Conservation (phyloP, 495 filamentous ascomycete species). For the Sphaerosporella brunnea region DNA sequence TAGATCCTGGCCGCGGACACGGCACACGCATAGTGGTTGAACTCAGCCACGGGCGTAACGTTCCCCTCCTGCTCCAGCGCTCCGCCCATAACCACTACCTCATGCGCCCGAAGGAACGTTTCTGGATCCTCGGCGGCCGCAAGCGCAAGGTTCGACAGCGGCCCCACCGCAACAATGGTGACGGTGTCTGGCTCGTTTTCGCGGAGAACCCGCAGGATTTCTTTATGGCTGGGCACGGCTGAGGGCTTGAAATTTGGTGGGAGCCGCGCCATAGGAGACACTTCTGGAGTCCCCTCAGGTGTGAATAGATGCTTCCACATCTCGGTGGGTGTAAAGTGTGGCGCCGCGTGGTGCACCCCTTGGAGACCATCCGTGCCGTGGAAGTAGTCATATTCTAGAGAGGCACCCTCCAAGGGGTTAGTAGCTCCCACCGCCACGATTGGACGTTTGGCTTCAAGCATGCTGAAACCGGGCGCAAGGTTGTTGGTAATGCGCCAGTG, state of each 20-base stretch:
- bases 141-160: constrained; percentile 75
- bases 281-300: constrained; percentile 29
- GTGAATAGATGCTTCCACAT: constrained; percentile 74
- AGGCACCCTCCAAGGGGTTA: constrained; percentile 66
- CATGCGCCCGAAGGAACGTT: constrained; percentile 72
- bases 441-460: constrained; percentile 51
- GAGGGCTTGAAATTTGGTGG: constrained; percentile 44
- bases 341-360: constrained; percentile 69
- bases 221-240: constrained; percentile 49
- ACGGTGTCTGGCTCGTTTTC: constrained; percentile 68
- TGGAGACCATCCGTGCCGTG: constrained; percentile 84
- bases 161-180: constrained; percentile 75
- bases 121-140: constrained; percentile 71
- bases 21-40: constrained; percentile 69
- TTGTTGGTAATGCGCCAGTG: constrained; percentile 58
- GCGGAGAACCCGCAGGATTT: constrained; percentile 66
- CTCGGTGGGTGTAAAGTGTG: constrained; percentile 58
- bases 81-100: constrained; percentile 94
- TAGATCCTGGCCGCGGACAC: constrained; percentile 75
- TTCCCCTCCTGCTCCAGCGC: constrained; percentile 67
- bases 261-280: constrained; percentile 23
- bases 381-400: constrained; percentile 75
- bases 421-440: constrained; percentile 73
- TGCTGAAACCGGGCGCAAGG: constrained; percentile 46
- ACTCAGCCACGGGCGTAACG: constrained; percentile 29